Evolutionary conservation across 768 basidiomycete species (phyloP).

Genomic region (Leccinum truebloodii): DNA sequence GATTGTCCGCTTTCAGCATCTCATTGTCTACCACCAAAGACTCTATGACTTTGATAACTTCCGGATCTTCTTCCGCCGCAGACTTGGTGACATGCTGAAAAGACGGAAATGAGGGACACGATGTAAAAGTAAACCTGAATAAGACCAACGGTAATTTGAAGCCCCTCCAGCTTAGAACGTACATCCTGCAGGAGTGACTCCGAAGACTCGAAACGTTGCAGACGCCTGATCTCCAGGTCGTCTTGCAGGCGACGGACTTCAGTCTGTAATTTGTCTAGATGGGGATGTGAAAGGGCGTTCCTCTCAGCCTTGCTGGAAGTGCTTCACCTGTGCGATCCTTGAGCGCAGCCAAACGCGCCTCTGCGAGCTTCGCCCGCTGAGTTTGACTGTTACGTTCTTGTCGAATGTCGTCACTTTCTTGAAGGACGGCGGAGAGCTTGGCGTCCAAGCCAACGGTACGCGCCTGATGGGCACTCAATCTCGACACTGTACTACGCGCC

Average conservation of each 20-base stretch:
- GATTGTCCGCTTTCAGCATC: conserved; percentile 75
- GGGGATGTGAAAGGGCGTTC: conserved; percentile 5
- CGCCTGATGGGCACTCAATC: conserved; percentile 67
- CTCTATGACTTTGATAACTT: conserved; percentile 71
- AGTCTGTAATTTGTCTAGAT: conserved; percentile 63
- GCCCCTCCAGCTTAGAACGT: conserved; percentile 56
- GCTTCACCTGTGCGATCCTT: conserved; percentile 65
- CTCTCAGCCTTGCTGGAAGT: not conserved
- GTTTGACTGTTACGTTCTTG: conserved; percentile 78
- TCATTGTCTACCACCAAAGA: conserved; percentile 88
- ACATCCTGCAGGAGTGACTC: conserved; percentile 70
- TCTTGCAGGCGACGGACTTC: conserved; percentile 68
- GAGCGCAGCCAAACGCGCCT: conserved; percentile 61
- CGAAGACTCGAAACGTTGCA: conserved; percentile 62
- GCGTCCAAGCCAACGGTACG: conserved; percentile 72
- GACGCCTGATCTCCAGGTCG: conserved; percentile 59
- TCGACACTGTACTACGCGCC: conserved; percentile 62
- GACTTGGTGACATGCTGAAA: conserved; percentile 42
- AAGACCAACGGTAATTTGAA: conserved; percentile 56
- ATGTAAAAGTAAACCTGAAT: not conserved
- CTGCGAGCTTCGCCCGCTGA: conserved; percentile 66
- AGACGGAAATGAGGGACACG: conserved; percentile 18
- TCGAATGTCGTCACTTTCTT: conserved; percentile 80
- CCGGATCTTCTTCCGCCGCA: conserved; percentile 46
- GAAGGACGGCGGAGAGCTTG: conserved; percentile 59